Conservation (phyloP, 2,329 filamentous ascomycete species). For the Delphinella strobiligena region DNA sequence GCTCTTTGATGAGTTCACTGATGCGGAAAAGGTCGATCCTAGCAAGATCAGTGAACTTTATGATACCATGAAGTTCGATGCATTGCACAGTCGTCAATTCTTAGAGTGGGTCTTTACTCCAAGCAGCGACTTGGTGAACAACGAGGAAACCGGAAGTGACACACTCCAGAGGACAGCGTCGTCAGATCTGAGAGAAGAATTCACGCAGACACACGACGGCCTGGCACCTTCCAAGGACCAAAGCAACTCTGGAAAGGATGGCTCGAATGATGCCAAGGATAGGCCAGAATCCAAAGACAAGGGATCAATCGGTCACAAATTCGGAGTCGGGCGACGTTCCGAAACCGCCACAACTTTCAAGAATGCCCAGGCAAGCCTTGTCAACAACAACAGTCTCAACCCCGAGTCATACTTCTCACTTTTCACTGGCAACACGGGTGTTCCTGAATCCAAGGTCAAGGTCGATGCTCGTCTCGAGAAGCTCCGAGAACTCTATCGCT, state of each 20-base stretch:
- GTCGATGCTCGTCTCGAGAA: slow-evolving; percentile 76
- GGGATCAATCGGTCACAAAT: slow-evolving; percentile 28
- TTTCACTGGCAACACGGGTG: slow-evolving; percentile 49
- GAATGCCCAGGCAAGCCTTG: slow-evolving; percentile 10
- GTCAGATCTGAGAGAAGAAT: slow-evolving; percentile 19
- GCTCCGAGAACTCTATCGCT: slow-evolving; percentile 80
- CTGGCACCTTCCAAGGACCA: slow-evolving; percentile 11
- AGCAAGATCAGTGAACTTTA: slow-evolving; percentile 98
- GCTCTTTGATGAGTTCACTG: slow-evolving; percentile 89
- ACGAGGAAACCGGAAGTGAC: slow-evolving; percentile 27
- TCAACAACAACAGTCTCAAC: slow-evolving; percentile 10
- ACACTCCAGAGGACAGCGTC: slow-evolving; percentile 19
- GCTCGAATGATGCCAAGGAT: slow-evolving; percentile 4
- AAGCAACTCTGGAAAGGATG: slow-evolving; percentile 10
- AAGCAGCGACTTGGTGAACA: slow-evolving; percentile 62
- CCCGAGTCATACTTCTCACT: slow-evolving; percentile 75
- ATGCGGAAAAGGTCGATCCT: slow-evolving; percentile 94
- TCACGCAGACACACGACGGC: slow-evolving; percentile 19
- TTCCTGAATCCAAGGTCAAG: slow-evolving; percentile 54
- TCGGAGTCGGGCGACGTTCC: slow-evolving; percentile 42
- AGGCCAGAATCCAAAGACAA: slow-evolving; percentile 5
- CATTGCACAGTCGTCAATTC: slow-evolving; percentile 90
- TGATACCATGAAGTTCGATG: slow-evolving; percentile 99
- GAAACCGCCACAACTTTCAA: slow-evolving; percentile 21
- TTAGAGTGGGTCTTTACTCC: slow-evolving; percentile 96